Base-by-base conservation (phyloP, 306 rosid genomes). In the Gillenia trifoliata region DNA sequence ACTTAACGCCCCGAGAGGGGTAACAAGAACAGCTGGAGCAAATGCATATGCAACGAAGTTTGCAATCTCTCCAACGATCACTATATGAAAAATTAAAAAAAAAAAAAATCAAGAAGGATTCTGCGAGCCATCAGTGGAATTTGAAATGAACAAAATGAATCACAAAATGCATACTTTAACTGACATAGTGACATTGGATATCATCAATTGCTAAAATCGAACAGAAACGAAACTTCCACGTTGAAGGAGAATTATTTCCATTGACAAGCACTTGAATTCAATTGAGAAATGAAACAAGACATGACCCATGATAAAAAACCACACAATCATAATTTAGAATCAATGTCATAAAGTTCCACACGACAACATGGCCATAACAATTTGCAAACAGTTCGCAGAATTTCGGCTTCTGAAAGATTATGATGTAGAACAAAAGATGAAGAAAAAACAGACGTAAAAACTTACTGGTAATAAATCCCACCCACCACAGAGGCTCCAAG, bases 1-100 rank as follows among this genome's bases (percentile, higher is more conserved):
- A 60, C 98, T 92, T 76, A 92, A 72, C 56, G 98, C 98, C n/a
- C 98, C 98, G 13, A 92, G 95, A 40, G 98, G 98, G 31, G 98
- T 90, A 70, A 92, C 98, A 22, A 92, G 90, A 60, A 92, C 88
- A 31, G 96, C 96, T 3, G 98, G 98, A 66, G 98, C 92, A 87
- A 90, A 92, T 41, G 96, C 98, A 78, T 92, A 92, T 0, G 98
- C 98, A 73, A 85, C 74, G 69, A 92, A 92, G 73, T 92, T 92
- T 61, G 96, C 96, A 70, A 85, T 73, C 86, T 90, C 96, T 71
- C 98, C 98, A 41, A 86, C 90, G 82, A 92, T 82, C 98, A 92
- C 98, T 92, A 83, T 63, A 86, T 80, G 71, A 84, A 57, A 85
- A 72, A 81, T 77, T 77, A n/a, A n/a, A n/a, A n/a, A n/a, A n/a